Conservation (phyloP, 2,329 filamentous ascomycete genomes). For the Claviceps monticola region DNA sequence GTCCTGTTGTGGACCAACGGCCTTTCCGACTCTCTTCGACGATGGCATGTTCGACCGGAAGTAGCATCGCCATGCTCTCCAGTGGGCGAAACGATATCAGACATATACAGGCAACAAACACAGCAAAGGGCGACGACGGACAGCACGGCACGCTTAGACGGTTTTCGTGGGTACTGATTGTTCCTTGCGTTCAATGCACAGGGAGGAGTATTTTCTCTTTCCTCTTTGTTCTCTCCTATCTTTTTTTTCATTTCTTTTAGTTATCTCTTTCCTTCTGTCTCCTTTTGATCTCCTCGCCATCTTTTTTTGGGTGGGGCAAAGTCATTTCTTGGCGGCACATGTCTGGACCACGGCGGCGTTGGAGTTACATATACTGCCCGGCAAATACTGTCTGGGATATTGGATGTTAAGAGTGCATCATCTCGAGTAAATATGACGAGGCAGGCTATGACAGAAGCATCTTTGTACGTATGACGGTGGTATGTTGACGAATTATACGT, state of each 20-base stretch:
- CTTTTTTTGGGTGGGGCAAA: background rate
- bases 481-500: background rate
- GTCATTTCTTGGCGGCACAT: background rate
- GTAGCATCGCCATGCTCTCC: no score
- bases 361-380: background rate
- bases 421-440: background rate
- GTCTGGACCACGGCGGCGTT: background rate
- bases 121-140: no score
- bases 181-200: background rate
- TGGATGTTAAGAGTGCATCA: background rate
- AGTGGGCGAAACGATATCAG: no score
- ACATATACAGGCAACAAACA: no score
- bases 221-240: background rate
- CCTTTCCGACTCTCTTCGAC: no score
- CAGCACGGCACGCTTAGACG: background rate
- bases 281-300: background rate
- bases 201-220: background rate
- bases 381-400: background rate
- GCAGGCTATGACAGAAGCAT: background rate
- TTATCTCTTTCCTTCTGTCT: background rate
- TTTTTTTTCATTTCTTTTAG: background rate
- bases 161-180: background rate
- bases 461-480: background rate
- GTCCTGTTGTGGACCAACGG: no score
- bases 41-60: no score